A percentile compares a stretch with the other conserved stretches of the same genome.
Evolutionary conservation across 1,284 basidiomycete species (phyloP).

Genomic region (Moniliella sp.): DNA sequence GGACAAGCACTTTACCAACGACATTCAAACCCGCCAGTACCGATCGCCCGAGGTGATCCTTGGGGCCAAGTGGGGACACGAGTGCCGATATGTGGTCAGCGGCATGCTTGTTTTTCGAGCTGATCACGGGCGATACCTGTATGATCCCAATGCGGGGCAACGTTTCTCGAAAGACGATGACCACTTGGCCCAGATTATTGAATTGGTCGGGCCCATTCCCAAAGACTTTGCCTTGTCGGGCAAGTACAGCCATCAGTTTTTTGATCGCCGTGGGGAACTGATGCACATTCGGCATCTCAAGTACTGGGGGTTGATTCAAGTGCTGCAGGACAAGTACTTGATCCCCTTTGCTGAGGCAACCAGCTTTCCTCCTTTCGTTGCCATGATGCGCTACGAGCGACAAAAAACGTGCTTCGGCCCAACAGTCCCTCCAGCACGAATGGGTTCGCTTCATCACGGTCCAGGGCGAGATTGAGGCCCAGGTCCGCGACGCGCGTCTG

Average conservation of each 20-base stretch:
- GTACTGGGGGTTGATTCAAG: conserved; percentile 72
- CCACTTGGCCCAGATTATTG: conserved; percentile 89
- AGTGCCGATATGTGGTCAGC: conserved; percentile 92
- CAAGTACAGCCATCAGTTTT: conserved; percentile 82
- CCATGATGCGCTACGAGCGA: conserved; percentile 73
- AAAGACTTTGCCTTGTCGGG: conserved; percentile 64
- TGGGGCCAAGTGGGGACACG: conserved; percentile 78
- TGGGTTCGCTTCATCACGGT: conserved; percentile 53
- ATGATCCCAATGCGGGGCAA: conserved; percentile 60
- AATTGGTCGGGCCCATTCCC: conserved; percentile 72
- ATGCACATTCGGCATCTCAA: conserved; percentile 77
- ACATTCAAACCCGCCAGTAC: no score
- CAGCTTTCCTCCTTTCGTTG: conserved; percentile 56
- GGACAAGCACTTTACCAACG: conserved; percentile 80
- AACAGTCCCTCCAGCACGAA: conserved; percentile 57
- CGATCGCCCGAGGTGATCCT: conserved; percentile 88
- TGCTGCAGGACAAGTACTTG: conserved; percentile 76
- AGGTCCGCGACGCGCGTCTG: conserved; percentile 4
- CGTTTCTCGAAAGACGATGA: conserved; percentile 87
- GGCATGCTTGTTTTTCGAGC: conserved; percentile 65
- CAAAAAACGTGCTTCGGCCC: conserved; percentile 60
- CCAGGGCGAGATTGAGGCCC: conserved; percentile 24
- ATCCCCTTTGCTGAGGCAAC: conserved; percentile 66
- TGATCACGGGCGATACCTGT: conserved; percentile 67
- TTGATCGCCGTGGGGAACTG: conserved; percentile 84